These are phyloP conservation scores for Alternaria novae-zelandiae DNA, from an alignment of 2,329 filamentous ascomycete genomes.

Conservation along the genomic window DNA sequence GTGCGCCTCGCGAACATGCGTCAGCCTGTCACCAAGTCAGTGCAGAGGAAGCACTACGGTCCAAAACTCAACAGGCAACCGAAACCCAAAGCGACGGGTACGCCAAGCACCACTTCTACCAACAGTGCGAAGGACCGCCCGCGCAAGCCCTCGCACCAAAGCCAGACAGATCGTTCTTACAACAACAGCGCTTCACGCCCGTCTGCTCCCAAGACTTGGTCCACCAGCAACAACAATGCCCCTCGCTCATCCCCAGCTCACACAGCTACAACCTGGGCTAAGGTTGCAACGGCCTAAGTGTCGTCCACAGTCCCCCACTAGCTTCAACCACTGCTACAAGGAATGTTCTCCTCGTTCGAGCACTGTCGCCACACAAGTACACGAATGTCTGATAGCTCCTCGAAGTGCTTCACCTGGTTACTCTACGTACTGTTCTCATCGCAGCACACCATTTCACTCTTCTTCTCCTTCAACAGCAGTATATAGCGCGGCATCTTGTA, in stretches of 20 bases:
- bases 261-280: conserved; percentile 29
- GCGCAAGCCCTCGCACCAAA: conserved; percentile 41
- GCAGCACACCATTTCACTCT: conserved; percentile 19
- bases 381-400: conserved; percentile 9
- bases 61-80: conserved; percentile 18
- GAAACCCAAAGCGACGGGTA: conserved; percentile 38
- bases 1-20: conserved; percentile 36
- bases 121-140: conserved; percentile 31
- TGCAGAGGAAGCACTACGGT: conserved; percentile 35
- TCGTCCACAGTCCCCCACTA: neutral
- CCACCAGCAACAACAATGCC: conserved; percentile 22
- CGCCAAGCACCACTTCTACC: conserved; percentile 23
- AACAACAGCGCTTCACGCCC: conserved; percentile 29
- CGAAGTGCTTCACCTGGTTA: conserved; percentile 16
- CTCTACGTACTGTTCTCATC: conserved; percentile 18
- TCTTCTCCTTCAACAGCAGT: conserved; percentile 21
- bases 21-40: conserved; percentile 35
- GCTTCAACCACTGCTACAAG: neutral
- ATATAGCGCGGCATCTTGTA: conserved; percentile 28
- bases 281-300: conserved; percentile 32
- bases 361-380: conserved; percentile 4
- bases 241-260: conserved; percentile 28
- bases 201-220: conserved; percentile 36
- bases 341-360: neutral
- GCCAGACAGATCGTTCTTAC: conserved; percentile 33